Base-by-base conservation (phyloP, 1,139 yeast genomes). In the Kazachstania sp. region DNA sequence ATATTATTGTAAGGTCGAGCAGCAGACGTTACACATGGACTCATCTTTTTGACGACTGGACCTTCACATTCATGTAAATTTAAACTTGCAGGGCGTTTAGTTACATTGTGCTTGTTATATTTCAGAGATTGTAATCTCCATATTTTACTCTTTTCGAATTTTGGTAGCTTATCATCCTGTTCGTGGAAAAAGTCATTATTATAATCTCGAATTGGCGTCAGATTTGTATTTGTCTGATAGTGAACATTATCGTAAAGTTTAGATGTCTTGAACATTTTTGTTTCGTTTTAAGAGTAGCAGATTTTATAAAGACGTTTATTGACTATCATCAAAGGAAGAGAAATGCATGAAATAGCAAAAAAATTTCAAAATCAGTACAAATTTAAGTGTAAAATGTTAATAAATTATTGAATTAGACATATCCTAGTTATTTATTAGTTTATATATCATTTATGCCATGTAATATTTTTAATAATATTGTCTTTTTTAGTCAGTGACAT, bases 151-250 rank as follows among this genome's bases (percentile, higher is more conserved):
- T 32, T 32, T n/a, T 36, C 29, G 36, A 39, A 41, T n/a, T 38
- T 37, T 3, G 63, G 63, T 36, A 60, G 30, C 45, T 49, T 53
- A 30, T 53, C 51, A 44, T 61, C 66, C 48, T 54, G 43, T 18
- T 48, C 49, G 35, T 57, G 62, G 42, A 63, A 61, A 45, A 49
- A 61, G 40, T 59, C 65, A 41, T 61, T 54, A 11, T 54, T 51
- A 41, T 60, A 59, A 37, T 64, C 66, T 39, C 65, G 53, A 5
- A 64, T 62, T 4, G 69, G 69, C 7, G 68, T 64, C 41, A 64
- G 46, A 6, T 54, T 45, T 37, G 52, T 46, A 13, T 51, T 52
- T 4, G 59, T 49, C 4, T 54, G 59, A 45, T 49, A 50, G 30
- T 54, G 52, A 18, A 60, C 46, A 34, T 60, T 58, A 15, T 57